Evolutionary conservation across 495 filamentous ascomycete genomes (phyloP).

Genomic region (Penicillium macrosclerotiorum): DNA sequence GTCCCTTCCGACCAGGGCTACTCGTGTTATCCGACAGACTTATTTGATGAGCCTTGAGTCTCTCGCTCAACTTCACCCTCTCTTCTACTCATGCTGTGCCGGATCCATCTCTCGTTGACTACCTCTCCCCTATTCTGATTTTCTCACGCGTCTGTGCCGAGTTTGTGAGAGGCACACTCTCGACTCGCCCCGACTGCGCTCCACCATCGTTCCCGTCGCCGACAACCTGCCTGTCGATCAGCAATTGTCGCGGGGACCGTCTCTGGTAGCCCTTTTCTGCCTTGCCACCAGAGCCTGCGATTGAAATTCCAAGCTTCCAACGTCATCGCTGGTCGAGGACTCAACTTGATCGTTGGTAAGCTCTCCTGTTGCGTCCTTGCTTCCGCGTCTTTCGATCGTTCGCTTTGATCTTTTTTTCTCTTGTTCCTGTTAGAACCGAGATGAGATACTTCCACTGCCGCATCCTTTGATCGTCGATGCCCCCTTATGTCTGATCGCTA

Average conservation of each 20-base stretch:
- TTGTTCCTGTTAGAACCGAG: no score
- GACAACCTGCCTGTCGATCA: constrained; percentile 14
- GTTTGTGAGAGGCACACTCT: constrained; percentile 19
- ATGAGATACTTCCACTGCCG: no score
- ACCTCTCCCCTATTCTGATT: neutral
- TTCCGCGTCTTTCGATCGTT: neutral
- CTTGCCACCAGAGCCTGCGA: neutral
- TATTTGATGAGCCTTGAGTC: neutral
- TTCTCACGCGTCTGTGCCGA: constrained; percentile 23
- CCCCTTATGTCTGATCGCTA: neutral
- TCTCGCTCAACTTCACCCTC: neutral
- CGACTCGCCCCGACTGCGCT: constrained; percentile 20
- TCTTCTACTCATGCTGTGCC: constrained; percentile 3
- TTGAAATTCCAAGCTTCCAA: neutral
- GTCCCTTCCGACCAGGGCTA: constrained; percentile 8
- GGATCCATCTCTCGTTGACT: no score
- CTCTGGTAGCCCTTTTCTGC: neutral
- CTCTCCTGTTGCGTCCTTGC: constrained; percentile 5
- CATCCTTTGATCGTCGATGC: neutral
- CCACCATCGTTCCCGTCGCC: constrained; percentile 21
- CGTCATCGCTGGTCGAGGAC: constrained; percentile 14
- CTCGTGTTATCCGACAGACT: constrained; percentile 8
- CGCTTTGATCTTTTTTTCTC: no score
- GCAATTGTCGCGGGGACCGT: constrained; percentile 18
- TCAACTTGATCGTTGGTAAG: constrained; percentile 13